A percentile compares a stretch with the other conserved stretches of the same genome.
Evolutionary conservation across 768 basidiomycete genomes (phyloP).

Genomic region (Candolleomyces aberdarensis): DNA sequence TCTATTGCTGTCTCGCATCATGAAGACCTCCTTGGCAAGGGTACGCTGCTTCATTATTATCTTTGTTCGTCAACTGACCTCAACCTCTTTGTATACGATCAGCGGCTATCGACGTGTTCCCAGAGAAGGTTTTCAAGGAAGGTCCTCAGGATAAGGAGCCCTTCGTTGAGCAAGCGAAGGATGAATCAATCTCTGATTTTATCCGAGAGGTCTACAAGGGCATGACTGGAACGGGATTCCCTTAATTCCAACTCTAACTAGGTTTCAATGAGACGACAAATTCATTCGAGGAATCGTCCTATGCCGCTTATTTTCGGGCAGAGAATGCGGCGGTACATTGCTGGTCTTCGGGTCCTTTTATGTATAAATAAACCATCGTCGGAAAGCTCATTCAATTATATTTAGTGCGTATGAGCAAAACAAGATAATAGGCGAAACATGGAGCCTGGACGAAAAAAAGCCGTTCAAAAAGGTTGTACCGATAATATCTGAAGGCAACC

Average conservation of each 20-base stretch:
- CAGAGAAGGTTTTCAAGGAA: slow-evolving; percentile 23
- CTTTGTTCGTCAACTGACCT: neutral
- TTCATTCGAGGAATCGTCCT: too few relatives aligned
- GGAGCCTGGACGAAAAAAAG: too few relatives aligned
- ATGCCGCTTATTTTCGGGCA: too few relatives aligned
- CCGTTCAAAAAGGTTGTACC: too few relatives aligned
- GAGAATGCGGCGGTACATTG: too few relatives aligned
- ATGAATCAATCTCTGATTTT: slow-evolving; percentile 28
- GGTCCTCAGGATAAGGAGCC: slow-evolving; percentile 33
- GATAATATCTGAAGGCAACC: too few relatives aligned
- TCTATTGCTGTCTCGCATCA: neutral
- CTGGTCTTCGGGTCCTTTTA: too few relatives aligned
- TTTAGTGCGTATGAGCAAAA: too few relatives aligned
- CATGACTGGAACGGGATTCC: slow-evolving; percentile 31
- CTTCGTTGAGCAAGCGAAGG: slow-evolving; percentile 32
- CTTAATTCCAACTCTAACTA: neutral
- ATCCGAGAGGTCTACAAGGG: slow-evolving; percentile 28
- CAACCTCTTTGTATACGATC: neutral
- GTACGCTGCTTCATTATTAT: slow-evolving; percentile 1
- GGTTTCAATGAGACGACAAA: too few relatives aligned
- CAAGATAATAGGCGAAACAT: too few relatives aligned
- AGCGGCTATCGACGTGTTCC: slow-evolving; percentile 25
- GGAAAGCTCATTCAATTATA: too few relatives aligned
- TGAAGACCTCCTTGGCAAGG: slow-evolving; percentile 18
- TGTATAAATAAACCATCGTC: too few relatives aligned